A percentile compares a stretch with the other conserved stretches of the same genome.
phyloP scores from a whole-genome alignment of 495 filamentous ascomycete genomes.

The Elasticomyces elasticus region DNA sequence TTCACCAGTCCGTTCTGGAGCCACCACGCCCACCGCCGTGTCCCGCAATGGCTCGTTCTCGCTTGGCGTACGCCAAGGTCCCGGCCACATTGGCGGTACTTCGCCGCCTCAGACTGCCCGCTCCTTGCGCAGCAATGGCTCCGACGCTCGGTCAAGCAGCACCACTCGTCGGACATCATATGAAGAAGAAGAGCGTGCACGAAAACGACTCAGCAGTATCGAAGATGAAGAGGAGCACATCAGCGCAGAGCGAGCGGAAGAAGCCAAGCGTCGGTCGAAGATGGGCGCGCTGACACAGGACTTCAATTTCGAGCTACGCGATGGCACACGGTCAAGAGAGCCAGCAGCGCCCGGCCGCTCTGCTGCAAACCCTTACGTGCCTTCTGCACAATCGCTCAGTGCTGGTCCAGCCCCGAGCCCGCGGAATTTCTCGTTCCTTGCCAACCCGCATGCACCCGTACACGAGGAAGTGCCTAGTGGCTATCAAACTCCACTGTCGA shows the following conservation, averaged over 20 bases:
- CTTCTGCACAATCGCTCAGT: background rate
- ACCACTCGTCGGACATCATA: slow-evolving; percentile 3
- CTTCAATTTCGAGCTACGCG: slow-evolving; percentile 12
- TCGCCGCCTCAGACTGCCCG: background rate
- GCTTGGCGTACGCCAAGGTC: slow-evolving; percentile 7
- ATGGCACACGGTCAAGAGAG: slow-evolving; percentile 5
- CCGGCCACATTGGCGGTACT: slow-evolving; percentile 1
- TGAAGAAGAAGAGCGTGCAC: slow-evolving; percentile 4
- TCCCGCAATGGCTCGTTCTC: background rate
- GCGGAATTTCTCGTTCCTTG: slow-evolving; percentile 5
- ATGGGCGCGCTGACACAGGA: slow-evolving; percentile 1
- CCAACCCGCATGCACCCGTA: slow-evolving; percentile 2
- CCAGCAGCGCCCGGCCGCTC: background rate
- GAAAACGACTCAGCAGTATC: background rate
- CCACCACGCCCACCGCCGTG: background rate
- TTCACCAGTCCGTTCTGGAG: slow-evolving; percentile 9
- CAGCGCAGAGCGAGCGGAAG: slow-evolving; percentile 10
- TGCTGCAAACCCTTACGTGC: background rate
- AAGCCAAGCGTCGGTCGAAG: slow-evolving; percentile 8
- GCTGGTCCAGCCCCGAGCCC: background rate
- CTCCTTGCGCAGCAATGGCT: background rate
- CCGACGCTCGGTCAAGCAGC: background rate
- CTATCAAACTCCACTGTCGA: slow-evolving; percentile 9
- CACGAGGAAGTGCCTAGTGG: background rate
- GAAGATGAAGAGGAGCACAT: slow-evolving; percentile 5